These are phyloP conservation scores for Breviolum minutum DNA, from an alignment of 73 alveolate species.

Conservation along the genomic window DNA sequence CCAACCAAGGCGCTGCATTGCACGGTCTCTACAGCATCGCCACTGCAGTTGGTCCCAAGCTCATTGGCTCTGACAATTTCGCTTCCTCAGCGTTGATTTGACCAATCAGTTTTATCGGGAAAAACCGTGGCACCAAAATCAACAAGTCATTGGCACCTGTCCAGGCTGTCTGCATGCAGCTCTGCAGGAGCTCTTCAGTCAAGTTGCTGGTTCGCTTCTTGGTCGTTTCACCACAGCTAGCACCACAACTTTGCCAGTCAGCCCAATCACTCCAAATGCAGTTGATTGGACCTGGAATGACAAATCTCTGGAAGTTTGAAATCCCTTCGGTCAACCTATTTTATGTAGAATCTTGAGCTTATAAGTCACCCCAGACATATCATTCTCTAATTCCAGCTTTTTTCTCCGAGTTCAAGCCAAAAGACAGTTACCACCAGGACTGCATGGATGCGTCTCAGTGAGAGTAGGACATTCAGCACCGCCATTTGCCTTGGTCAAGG, in stretches of 20 bases:
- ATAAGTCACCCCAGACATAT: too few species aligned
- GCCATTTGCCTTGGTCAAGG: conserved; percentile 2
- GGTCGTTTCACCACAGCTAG: background rate
- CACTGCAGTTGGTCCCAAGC: conserved; percentile 32
- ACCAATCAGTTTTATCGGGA: background rate
- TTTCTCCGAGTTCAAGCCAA: background rate
- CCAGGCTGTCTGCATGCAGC: background rate
- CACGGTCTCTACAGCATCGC: background rate
- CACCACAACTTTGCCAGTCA: conserved; percentile 39
- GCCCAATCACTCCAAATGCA: conserved; percentile 63
- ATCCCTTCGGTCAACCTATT: too few species aligned
- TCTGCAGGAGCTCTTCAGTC: background rate
- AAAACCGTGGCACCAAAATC: background rate
- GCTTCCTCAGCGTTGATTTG: background rate
- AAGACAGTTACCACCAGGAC: conserved; percentile 27
- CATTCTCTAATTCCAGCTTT: too few species aligned
- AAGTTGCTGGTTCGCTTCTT: background rate
- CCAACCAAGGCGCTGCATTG: conserved; percentile 10
- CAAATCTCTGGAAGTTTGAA: background rate
- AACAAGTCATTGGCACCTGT: too few species aligned
- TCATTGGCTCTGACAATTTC: conserved; percentile 18
- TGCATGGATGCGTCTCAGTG: conserved; percentile 42
- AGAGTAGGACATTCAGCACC: conserved; percentile 45
- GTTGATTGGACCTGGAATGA: background rate
- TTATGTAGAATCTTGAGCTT: too few species aligned